Conservation (phyloP, 768 basidiomycete species). For the Tulasnella sp. region DNA sequence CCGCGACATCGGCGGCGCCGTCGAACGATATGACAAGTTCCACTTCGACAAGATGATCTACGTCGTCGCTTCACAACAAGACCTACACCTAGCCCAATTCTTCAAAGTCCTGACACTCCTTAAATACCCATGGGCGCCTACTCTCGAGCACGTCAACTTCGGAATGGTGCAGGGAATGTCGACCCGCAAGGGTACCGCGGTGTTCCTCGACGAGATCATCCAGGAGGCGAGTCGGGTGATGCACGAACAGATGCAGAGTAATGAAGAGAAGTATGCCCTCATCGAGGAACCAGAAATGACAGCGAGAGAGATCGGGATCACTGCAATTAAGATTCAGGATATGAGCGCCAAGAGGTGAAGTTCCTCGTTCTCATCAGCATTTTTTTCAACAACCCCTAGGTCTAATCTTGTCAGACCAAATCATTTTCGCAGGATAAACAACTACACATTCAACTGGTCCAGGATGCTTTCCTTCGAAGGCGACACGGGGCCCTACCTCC, state of each 20-base stretch:
- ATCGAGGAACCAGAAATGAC: constrained; percentile 79
- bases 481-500: constrained; percentile 90
- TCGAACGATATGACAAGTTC: constrained; percentile 86
- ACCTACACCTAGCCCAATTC: constrained; percentile 79
- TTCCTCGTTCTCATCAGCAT: no score
- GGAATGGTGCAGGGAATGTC: constrained; percentile 93
- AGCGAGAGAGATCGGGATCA: constrained; percentile 77
- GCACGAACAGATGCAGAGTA: constrained; percentile 94
- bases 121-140: constrained; percentile 76
- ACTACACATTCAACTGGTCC: constrained; percentile 91
- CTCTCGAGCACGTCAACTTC: constrained; percentile 80
- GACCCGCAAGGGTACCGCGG: constrained; percentile 84
- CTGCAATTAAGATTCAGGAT: constrained; percentile 95
- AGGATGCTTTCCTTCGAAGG: constrained; percentile 94
- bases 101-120: constrained; percentile 89
- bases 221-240: constrained; percentile 76
- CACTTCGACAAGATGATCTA: constrained; percentile 90
- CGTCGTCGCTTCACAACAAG: constrained; percentile 79
- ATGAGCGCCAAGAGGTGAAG: constrained; percentile 84
- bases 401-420: constrained; percentile 12
- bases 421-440: constrained; percentile 57
- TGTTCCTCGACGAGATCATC: constrained; percentile 89
- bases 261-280: constrained; percentile 82
- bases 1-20: constrained; percentile 89
- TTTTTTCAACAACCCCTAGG: no score